These are phyloP conservation scores for Artemisia princeps DNA, from an alignment of 140 eudicot species.

Conservation along the genomic window DNA sequence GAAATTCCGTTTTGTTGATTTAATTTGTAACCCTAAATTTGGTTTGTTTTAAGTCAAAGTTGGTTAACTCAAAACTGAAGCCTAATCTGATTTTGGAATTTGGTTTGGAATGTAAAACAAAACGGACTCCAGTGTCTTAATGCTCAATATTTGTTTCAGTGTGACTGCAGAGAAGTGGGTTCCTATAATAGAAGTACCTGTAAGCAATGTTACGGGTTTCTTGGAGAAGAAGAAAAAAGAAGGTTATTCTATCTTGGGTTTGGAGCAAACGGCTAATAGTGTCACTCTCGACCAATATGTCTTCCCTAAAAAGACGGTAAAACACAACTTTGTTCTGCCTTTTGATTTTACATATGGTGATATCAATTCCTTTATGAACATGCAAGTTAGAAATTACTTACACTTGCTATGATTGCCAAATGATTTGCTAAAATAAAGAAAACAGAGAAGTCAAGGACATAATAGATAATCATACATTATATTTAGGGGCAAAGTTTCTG, in stretches of 20 bases:
- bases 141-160: conserved; percentile 28
- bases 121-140: neutral
- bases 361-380: neutral
- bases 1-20: too few relatives aligned
- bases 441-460: too few relatives aligned
- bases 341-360: neutral
- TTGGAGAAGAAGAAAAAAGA: conserved; percentile 76
- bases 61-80: too few relatives aligned
- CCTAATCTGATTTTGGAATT: too few relatives aligned
- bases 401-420: too few relatives aligned
- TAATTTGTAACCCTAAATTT: too few relatives aligned
- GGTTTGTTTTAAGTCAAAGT: too few relatives aligned
- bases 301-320: conserved; percentile 70
- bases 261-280: conserved; percentile 97
- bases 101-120: too few relatives aligned
- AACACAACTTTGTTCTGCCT: conserved; percentile 10
- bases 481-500: too few relatives aligned
- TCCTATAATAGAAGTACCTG: conserved; percentile 83
- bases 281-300: conserved; percentile 59
- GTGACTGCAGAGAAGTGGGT: conserved; percentile 99
- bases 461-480: too few relatives aligned
- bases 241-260: conserved; percentile 73
- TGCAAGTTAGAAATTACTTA: neutral
- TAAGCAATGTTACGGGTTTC: conserved; percentile 59
- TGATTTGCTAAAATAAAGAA: too few relatives aligned